Base-by-base conservation (phyloP, 495 filamentous ascomycete genomes). In the Daldinia childiae region DNA sequence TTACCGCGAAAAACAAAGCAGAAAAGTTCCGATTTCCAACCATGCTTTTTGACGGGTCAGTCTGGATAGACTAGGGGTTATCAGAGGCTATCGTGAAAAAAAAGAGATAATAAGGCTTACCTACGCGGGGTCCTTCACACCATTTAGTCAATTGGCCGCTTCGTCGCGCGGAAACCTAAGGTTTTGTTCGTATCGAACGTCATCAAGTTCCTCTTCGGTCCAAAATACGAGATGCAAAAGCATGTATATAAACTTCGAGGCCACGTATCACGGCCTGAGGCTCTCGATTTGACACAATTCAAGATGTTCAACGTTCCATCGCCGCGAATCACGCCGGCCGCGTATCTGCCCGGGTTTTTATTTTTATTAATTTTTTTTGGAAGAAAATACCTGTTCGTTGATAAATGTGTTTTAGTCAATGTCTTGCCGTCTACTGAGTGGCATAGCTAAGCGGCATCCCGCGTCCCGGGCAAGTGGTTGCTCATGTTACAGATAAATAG, bases 151-250 rank as follows among this genome's bases (percentile, higher is more conserved):
- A 43, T 38, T 58, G 30, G 30, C 36, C 29, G 36, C 29, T 62
- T 62, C 19, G 15, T 54, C 59, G 29, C 36, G 45, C 14, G 15
- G 19, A 30, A 30, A n/a, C 43, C 43, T 51, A 62, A 62, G 61
- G 66, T 66, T 73, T 63, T 36, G 21, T 24, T 73, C 66, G 66
- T 66, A 68, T 66, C 48, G 51, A 51, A 66, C 71, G 71, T 73
- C 71, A 73, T 69, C 71, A 59, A 26, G 12, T 56, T 6, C 6
- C 6, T 29, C 24, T 17, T 59, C 55, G 14, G 30, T 26, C 48
- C 6, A 63, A 63, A 69, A 73, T 73, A 73, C 71, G 71, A 73
- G 71, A 60, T 63, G 52, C 29, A 48, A 69, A 69, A 29, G 43
- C 32, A 63, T 19, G 52, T 51, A 69, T 64, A 68, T 73, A 73